Evolutionary conservation across 2,329 filamentous ascomycete genomes (phyloP).

Genomic region (Colletotrichum musicola): DNA sequence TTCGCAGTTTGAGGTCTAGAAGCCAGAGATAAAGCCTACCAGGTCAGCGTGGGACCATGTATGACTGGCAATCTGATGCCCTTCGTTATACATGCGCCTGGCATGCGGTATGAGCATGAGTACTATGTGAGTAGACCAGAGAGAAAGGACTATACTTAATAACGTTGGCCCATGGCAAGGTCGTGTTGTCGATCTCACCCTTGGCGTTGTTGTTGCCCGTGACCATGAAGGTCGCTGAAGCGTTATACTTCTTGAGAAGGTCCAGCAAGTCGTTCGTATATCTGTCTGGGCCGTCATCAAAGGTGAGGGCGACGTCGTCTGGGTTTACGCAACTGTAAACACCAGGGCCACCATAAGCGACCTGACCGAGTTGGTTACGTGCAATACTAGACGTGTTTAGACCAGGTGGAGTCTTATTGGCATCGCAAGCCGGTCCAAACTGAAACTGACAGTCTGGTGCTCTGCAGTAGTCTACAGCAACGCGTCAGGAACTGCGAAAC

Average conservation of each 20-base stretch:
- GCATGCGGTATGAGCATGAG: not conserved
- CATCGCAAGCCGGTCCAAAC: conserved; percentile 66
- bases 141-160: conserved; percentile 45
- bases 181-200: conserved; percentile 57
- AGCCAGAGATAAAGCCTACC: conserved; percentile 2
- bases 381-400: conserved; percentile 62
- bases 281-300: conserved; percentile 60
- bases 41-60: conserved; percentile 61
- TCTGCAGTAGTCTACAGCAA: conserved; percentile 55
- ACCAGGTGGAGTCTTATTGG: conserved; percentile 60
- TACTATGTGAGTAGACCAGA: conserved; percentile 28
- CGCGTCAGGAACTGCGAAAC: not conserved
- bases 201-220: conserved; percentile 59
- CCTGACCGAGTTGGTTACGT: conserved; percentile 60
- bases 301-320: conserved; percentile 58
- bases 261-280: conserved; percentile 59
- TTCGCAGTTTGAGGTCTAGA: not conserved
- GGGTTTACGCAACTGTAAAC: conserved; percentile 33
- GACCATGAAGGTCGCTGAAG: conserved; percentile 58
- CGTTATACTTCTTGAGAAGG: conserved; percentile 46
- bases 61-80: conserved; percentile 57
- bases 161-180: conserved; percentile 51
- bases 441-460: conserved; percentile 67
- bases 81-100: conserved; percentile 53
- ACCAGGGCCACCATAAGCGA: conserved; percentile 61